These are phyloP conservation scores for Nepenthes mirabilis DNA, from an alignment of 148 eudicot species.

Conservation along the genomic window DNA sequence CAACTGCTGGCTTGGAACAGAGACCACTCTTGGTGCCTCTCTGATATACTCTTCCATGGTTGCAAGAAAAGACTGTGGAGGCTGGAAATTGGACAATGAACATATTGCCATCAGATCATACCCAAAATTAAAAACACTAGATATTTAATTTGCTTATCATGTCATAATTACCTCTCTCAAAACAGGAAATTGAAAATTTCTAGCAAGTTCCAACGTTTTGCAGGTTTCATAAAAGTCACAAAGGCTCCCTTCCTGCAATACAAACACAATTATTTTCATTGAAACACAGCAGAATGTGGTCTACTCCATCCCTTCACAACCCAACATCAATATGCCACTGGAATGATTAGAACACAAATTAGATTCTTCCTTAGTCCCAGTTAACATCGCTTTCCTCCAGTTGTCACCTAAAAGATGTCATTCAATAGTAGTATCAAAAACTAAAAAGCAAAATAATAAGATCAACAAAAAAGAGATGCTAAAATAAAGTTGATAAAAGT, in stretches of 20 bases:
- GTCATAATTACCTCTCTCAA: constrained; percentile 58
- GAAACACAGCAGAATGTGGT: background rate
- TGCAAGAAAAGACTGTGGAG: constrained; percentile 35
- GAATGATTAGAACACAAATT: no score
- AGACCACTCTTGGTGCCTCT: constrained; percentile 91
- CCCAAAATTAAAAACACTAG: background rate
- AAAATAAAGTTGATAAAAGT: background rate
- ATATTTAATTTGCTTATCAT: background rate
- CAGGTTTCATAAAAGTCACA: constrained; percentile 93
- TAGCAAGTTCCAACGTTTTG: constrained; percentile 92
- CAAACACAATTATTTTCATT: constrained; percentile 3
- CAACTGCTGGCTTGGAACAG: constrained; percentile 57
- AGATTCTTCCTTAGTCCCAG: background rate
- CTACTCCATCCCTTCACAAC: background rate
- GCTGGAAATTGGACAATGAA: constrained; percentile 36
- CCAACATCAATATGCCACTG: background rate
- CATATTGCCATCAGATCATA: constrained; percentile 8
- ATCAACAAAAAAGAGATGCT: background rate
- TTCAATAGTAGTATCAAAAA: no score
- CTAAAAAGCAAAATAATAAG: no score
- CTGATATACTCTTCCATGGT: constrained; percentile 97
- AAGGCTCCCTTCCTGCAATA: constrained; percentile 63
- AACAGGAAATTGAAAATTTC: constrained; percentile 94
- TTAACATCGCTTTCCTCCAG: no score
- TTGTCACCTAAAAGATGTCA: no score